Evolutionary conservation across 225 moss, liverwort and hornwort species (phyloP), one percentile per base, ranked within the genome.

Genomic region (Thuidium tamariscinum): DNA sequence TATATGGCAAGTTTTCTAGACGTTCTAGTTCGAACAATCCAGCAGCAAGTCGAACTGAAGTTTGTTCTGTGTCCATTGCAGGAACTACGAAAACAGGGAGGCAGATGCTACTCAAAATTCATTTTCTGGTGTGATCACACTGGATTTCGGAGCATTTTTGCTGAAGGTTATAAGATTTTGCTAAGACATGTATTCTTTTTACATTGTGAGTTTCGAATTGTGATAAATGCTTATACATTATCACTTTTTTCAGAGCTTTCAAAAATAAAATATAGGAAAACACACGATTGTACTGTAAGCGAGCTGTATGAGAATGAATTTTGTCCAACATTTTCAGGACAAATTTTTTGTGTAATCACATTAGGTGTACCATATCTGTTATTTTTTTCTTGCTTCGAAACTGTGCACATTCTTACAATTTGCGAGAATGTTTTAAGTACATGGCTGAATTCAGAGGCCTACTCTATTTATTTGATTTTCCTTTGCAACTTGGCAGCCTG

Each of bases 61-160:
- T 78, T 30, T 39, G 15, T 52, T 63, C 27, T 82, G 65, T 84
- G 59, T 75, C 4, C 77, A 16, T 78, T 72, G 84, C 91, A 91
- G 89, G 89, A 87, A 72, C 29, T 48, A 84, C 77, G 81, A 44
- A 65, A 84, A 26, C 72, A 72, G 82, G 66, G 87, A 87, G 71
- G 82, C 82, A 59, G 78, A 67, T 60, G 78, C 71, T 87, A 65
- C 86, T 84, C 86, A 75, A 81, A 59, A 89, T 86, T 87, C 77
- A 84, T 86, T 81, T 81, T 71, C 77, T 81, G 76, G 86, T 80
- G 89, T 86, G 57, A 86, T 72, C 59, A 80, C 86, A 89, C 89
- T 84, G 83, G 88, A 71, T 80, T 55, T 71, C 84, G 77, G 86
- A 76, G 88, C 86, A 71, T 70, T 84, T 91, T 89, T 89, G 86